Percentiles rank a stretch among this genome's conserved stretches.
Evolutionary conservation across 306 rosid species (phyloP).

Genomic region (Neltuma alba): DNA sequence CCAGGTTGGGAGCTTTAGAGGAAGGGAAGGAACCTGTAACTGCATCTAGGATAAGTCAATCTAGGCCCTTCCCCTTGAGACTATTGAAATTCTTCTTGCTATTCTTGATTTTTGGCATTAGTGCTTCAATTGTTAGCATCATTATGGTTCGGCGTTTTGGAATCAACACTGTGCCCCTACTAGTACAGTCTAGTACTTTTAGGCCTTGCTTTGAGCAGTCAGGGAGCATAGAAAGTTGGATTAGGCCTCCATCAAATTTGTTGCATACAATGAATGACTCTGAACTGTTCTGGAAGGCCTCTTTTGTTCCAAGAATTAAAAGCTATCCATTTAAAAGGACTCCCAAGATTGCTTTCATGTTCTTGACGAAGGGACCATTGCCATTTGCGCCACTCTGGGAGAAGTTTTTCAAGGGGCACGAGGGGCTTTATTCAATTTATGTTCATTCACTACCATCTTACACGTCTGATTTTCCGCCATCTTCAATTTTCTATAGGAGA

Average conservation of each 20-base stretch:
- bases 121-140: constrained; percentile 77
- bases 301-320: constrained; percentile 67
- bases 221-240: constrained; percentile 63
- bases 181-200: constrained; percentile 43
- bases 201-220: constrained; percentile 66
- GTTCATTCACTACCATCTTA: constrained; percentile 86
- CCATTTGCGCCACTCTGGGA: constrained; percentile 97
- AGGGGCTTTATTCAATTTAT: constrained; percentile 70
- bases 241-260: constrained; percentile 67
- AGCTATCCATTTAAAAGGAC: constrained; percentile 72
- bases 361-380: constrained; percentile 94
- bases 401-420: constrained; percentile 74
- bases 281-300: constrained; percentile 88
- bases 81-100: constrained; percentile 65
- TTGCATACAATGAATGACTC: constrained; percentile 77
- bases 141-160: constrained; percentile 71
- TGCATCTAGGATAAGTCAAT: constrained; percentile 46
- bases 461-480: constrained; percentile 49
- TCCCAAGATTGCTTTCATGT: constrained; percentile 97
- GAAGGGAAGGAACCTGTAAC: constrained; percentile 74
- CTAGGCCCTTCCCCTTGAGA: constrained; percentile 74
- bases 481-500: constrained; percentile 76
- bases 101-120: constrained; percentile 71
- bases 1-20: constrained; percentile 63
- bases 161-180: constrained; percentile 52